Base-by-base conservation (phyloP, 2,329 filamentous ascomycete species). In the Aspergillus fischeri region DNA sequence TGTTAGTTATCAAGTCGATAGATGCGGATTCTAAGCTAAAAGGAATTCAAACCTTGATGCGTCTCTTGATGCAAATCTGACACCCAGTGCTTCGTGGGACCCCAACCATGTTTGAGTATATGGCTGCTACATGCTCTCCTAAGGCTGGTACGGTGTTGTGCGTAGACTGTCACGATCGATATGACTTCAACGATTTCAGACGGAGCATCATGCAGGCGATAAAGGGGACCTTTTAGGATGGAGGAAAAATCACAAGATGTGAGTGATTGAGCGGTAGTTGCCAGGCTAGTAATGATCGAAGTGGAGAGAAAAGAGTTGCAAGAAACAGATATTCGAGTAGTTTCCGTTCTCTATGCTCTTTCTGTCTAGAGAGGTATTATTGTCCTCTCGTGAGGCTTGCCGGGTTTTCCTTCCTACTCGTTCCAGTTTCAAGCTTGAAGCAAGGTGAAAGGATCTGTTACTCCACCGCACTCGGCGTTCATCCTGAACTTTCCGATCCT, bases 21-120 rank as follows among this genome's bases (percentile, higher is more conserved):
- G 20, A 5, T 28, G n/a, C 11, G n/a, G 21, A 8, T 48, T 44
- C 3, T 21, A 14, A 10, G 32, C 6, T 28, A 21, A 28, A 32
- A 29, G 29, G 21, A 25, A 49, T 24, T 49, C 56, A 14, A 49
- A 68, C 66, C 60, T 65, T 71, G 47, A 74, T 69, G 27, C 71
- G 65, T 29, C 71, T 65, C 55, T 69, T 63, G 28, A 73, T 67
- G 59, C 72, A 74, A 41, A 64, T 69, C 48, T 66, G 61, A 60
- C 72, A 74, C 50, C 70, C 71, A 65, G 71, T 73, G 59, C 71
- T 73, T 52, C 70, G 64, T 38, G 71, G 72, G 44, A 73, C 65
- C 24, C 71, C 71, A 41, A 73, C 71, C 71, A 73, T 73, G 28
- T 44, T 38, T 61, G 58, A 42, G 27, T 45, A 20, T 35, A 47